Conservation (phyloP, 768 basidiomycete species). For the Rhizopogon vulgaris region DNA sequence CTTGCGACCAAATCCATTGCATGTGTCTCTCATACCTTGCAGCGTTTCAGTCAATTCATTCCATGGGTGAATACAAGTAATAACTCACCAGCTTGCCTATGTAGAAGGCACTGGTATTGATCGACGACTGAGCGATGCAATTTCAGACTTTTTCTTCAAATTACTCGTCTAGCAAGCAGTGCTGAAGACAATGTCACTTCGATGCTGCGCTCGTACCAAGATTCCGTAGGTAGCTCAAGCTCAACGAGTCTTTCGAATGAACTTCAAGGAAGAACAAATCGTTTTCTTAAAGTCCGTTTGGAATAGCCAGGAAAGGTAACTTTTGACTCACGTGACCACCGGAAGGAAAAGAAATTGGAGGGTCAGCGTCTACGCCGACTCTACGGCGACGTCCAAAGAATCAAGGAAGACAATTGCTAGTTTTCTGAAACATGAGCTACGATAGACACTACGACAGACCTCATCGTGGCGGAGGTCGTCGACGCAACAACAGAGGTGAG, state of each 20-base stretch:
- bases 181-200: background rate
- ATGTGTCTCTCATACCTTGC: slow-evolving; percentile 60
- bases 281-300: background rate
- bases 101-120: background rate
- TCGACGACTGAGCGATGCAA: background rate
- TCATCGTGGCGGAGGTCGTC: slow-evolving; percentile 38
- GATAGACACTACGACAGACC: slow-evolving; percentile 54
- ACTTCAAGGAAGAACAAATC: too few species aligned
- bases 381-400: slow-evolving; percentile 4
- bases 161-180: background rate
- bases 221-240: too few species aligned
- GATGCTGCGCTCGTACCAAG: background rate
- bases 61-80: background rate
- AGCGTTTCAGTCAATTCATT: background rate
- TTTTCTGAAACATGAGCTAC: slow-evolving; percentile 43
- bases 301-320: background rate
- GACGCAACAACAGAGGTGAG: slow-evolving; percentile 51
- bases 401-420: slow-evolving; percentile 4
- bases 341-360: background rate
- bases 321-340: background rate
- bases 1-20: slow-evolving; percentile 59
- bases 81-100: slow-evolving; percentile 19
- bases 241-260: too few species aligned
- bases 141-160: background rate
- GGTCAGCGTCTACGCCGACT: slow-evolving; percentile 1